A percentile compares a stretch with the other conserved stretches of the same genome.
Evolutionary conservation across 495 filamentous ascomycete genomes (phyloP).

Genomic region (Rhizodiscina lignyota): DNA sequence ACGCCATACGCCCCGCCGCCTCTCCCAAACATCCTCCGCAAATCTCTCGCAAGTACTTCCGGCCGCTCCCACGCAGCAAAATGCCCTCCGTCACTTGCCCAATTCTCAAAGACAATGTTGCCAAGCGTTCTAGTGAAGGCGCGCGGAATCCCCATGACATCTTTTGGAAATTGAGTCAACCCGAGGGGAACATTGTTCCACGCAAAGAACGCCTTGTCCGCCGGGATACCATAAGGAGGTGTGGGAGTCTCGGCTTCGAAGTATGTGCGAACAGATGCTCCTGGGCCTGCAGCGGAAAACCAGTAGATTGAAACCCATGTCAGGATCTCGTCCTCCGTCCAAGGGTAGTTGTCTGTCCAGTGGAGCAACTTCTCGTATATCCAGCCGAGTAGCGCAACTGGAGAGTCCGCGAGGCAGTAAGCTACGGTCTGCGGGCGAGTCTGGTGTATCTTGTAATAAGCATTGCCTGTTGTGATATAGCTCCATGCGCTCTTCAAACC

Average conservation of each 20-base stretch:
- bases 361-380: slow-evolving; percentile 36
- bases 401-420: slow-evolving; percentile 32
- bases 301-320: slow-evolving; percentile 38
- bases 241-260: neutral
- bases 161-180: slow-evolving; percentile 10
- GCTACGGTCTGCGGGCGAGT: slow-evolving; percentile 34
- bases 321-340: slow-evolving; percentile 37
- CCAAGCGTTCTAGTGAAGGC: slow-evolving; percentile 9
- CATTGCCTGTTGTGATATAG: slow-evolving; percentile 23
- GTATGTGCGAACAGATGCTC: neutral
- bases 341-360: slow-evolving; percentile 33
- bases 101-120: slow-evolving; percentile 9
- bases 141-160: slow-evolving; percentile 7
- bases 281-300: slow-evolving; percentile 24
- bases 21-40: slow-evolving; percentile 11
- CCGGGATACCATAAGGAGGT: too few relatives aligned
- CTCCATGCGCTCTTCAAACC: slow-evolving; percentile 22
- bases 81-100: slow-evolving; percentile 11
- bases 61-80: slow-evolving; percentile 14
- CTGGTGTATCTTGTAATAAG: slow-evolving; percentile 28
- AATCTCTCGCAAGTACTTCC: slow-evolving; percentile 7
- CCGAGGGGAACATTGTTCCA: slow-evolving; percentile 4
- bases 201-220: slow-evolving; percentile 2
- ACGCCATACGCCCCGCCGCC: slow-evolving; percentile 20
- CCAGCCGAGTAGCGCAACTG: slow-evolving; percentile 35